Base-by-base conservation (phyloP, 2,329 filamentous ascomycete species). In the Fusarium sacchari region DNA sequence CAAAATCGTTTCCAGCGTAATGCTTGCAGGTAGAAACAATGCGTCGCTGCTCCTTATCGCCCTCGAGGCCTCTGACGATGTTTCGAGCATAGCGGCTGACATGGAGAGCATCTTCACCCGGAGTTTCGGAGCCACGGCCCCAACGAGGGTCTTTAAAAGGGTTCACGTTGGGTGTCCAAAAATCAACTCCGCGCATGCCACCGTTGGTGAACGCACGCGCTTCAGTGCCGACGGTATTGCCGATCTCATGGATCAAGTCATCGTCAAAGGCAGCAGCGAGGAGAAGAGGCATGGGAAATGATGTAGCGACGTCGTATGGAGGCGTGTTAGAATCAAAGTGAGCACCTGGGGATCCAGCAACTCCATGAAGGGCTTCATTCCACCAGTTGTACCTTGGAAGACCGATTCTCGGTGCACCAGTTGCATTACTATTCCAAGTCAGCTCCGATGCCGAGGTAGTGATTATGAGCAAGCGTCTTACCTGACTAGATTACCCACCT, bases 331-430 rank as follows among this genome's bases (percentile, higher is more conserved):
- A 40, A 22, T 40, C 43, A 1, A 66, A 67, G 11, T 12, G 22
- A 5, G 9, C 47, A 2, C 62, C 64, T 5, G 64, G 64, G 20
- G 64, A 34, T 3, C 62, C 62, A 0, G 62, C 62, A 1, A 67
- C 5, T 0, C 64, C 64, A 10, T 67, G 62, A 0, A 67, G 64
- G 8, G 64, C 64, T 36, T 67, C 64, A 6, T 67, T 67, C 64
- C 64, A 67, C 64, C 64, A 67, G 39, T 67, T 67, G 17, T 67
- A 67, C 7, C 64, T 39, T 2, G 64, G 64, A 0, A 67, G 64
- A 0, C 64, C 62, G 1, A 67, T 66, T 5, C 64, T 30, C 3
- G 64, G 64, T 3, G 62, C 64, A 1, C 64, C 64, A 12, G 64
- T 67, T 1, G 64, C n/a, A 4, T 67, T 67, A 5, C 64, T 67